Percentiles rank a stretch among this genome's conserved stretches.
phyloP scores from a whole-genome alignment of 2,329 filamentous ascomycete species.

The Dactylellina drechsleri region DNA sequence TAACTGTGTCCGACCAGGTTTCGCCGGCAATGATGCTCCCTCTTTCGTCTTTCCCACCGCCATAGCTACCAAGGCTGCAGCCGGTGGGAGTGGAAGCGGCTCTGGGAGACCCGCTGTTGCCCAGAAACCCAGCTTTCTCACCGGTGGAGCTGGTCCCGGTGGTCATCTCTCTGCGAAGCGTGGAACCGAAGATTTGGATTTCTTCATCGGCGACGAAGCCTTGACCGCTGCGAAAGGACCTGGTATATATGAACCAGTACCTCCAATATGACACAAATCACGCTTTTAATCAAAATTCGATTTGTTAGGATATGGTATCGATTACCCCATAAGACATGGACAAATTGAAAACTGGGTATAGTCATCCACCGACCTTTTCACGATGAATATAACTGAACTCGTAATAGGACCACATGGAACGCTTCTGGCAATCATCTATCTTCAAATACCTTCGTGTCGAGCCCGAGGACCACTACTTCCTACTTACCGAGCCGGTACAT shows the following conservation, averaged over 20 bases:
- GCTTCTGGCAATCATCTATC: constrained; percentile 99
- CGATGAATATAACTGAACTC: constrained; percentile 37
- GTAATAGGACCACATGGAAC: constrained; percentile 92
- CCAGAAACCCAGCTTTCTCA: constrained; percentile 95
- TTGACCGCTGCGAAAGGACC: constrained; percentile 83
- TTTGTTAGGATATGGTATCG: constrained; percentile 85
- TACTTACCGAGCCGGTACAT: constrained; percentile 92
- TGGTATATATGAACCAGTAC: constrained; percentile 65
- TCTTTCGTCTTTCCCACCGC: constrained; percentile 99
- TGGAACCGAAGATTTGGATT: constrained; percentile 96
- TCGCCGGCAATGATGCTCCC: constrained; percentile 98
- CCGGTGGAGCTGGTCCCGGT: constrained; percentile 83
- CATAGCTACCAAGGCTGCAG: constrained; percentile 89
- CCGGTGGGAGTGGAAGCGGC: constrained; percentile 74
- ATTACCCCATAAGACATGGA: constrained; percentile 97
- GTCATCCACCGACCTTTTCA: background rate
- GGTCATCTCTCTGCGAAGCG: constrained; percentile 90
- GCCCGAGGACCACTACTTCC: constrained; percentile 98
- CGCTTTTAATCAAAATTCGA: background rate
- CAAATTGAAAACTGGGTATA: constrained; percentile 98
- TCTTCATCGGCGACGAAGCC: constrained; percentile 98
- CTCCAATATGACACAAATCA: background rate
- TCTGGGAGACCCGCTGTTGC: constrained; percentile 89
- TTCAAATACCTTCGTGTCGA: constrained; percentile 99
- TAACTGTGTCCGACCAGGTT: constrained; percentile 69